phyloP scores from a whole-genome alignment of 805 yeast species.

The Spencermartinsiella europaea region DNA sequence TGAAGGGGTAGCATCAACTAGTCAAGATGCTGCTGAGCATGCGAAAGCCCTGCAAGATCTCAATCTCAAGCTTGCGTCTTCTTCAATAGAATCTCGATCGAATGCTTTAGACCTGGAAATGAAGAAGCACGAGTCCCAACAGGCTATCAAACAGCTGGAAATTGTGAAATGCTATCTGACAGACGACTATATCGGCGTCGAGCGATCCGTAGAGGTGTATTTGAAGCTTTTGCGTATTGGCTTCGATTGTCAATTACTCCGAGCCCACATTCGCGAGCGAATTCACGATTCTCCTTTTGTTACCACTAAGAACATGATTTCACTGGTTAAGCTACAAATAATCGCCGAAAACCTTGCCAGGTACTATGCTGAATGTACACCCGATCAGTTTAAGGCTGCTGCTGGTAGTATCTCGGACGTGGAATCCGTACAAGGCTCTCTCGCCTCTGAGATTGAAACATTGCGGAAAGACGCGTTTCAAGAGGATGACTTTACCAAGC shows the following conservation, averaged over 20 bases:
- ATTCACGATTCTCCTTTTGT: constrained; percentile 9
- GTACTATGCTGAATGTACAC: not conserved
- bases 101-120: constrained; percentile 25
- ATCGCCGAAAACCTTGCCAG: not conserved
- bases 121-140: constrained; percentile 22
- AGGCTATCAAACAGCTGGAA: constrained; percentile 25
- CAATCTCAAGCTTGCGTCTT: constrained; percentile 20
- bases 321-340: constrained; percentile 6
- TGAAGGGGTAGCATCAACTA: not conserved
- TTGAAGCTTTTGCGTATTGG: constrained; percentile 3
- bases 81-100: constrained; percentile 12
- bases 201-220: constrained; percentile 9
- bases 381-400: constrained; percentile 45
- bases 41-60: constrained; percentile 16
- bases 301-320: constrained; percentile 12
- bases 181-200: constrained; percentile 16
- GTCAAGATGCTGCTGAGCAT: constrained; percentile 5
- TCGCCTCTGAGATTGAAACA: constrained; percentile 1
- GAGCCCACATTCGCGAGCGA: constrained; percentile 13
- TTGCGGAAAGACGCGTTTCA: constrained; percentile 4
- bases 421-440: constrained; percentile 47
- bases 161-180: constrained; percentile 24
- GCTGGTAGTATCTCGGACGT: constrained; percentile 81
- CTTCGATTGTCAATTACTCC: not conserved
- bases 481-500: constrained; percentile 1